A percentile compares a stretch with the other conserved stretches of the same genome.
phyloP scores from a whole-genome alignment of 768 basidiomycete species.

The Tulasnella sp. region DNA sequence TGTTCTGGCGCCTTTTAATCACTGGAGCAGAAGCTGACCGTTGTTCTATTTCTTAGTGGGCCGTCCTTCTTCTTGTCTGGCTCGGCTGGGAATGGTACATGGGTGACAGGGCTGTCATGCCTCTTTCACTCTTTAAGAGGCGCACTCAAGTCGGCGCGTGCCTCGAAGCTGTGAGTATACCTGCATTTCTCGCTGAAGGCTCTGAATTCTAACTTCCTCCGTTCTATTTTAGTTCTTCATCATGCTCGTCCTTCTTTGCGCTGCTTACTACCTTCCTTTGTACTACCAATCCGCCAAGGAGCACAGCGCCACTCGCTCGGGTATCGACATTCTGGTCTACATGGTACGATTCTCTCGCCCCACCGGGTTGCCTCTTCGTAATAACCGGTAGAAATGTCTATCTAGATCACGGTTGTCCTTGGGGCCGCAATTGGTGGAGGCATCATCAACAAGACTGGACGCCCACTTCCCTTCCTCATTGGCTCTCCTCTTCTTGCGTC shows the following conservation, averaged over 20 bases:
- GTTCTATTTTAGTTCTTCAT: constrained; percentile 29
- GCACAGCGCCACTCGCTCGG: constrained; percentile 37
- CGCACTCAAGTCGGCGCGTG: constrained; percentile 35
- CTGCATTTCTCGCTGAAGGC: too few relatives aligned
- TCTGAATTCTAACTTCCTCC: too few relatives aligned
- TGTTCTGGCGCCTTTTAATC: neutral
- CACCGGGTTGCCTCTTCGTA: neutral
- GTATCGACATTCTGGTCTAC: constrained; percentile 40
- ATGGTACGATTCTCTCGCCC: constrained; percentile 27
- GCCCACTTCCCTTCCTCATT: constrained; percentile 36
- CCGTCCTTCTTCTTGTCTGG: constrained; percentile 33
- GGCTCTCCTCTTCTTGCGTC: constrained; percentile 34
- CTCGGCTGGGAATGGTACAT: constrained; percentile 39
- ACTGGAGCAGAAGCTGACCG: constrained; percentile 28
- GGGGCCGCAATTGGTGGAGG: constrained; percentile 36
- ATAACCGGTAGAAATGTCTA: neutral
- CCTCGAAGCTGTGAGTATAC: constrained; percentile 30
- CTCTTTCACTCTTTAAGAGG: constrained; percentile 36
- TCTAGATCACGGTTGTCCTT: constrained; percentile 33
- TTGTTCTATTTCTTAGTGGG: constrained; percentile 26
- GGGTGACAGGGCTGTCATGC: constrained; percentile 40
- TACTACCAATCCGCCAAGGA: constrained; percentile 35
- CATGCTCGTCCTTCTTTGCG: constrained; percentile 30
- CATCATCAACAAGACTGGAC: constrained; percentile 33
- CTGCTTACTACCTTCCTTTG: constrained; percentile 38